Evolutionary conservation across 257 asterid genomes (phyloP), one percentile per base, ranked within the genome.

Genomic region (Plantago elongata): DNA sequence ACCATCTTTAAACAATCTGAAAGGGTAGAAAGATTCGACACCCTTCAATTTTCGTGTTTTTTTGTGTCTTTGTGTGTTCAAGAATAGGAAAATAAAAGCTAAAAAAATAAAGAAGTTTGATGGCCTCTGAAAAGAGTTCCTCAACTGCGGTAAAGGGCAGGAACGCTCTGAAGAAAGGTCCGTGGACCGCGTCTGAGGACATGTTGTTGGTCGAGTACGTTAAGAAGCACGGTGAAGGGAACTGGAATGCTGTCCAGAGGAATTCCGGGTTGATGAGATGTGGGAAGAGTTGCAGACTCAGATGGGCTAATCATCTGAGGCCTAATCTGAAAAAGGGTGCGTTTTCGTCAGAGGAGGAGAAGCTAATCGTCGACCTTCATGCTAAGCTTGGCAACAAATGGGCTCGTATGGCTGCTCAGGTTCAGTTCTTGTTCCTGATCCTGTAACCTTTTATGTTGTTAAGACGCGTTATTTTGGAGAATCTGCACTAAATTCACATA

Each of bases 401-500:
- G 77, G 77, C 77, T 5, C 68, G 73, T 14, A 73, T 73, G 77
- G 77, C 77, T 40, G 70, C 77, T 14, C 70, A 73, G 22, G 77
- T 62, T 13, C 40, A 6, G 40, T 34, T 34, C 40, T 34, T 7
- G 40, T 22, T 6, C 40, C 40, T 34, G 40, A 34, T 34, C 4
- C 8, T 34, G 40, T 34, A 34, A 34, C 40, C 8, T 34, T 34
- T 1, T 4, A 34, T 34, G 40, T 34, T 34, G 3, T 34, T 5
- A 17, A 16, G 17, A 22, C 45, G 16, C 16, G 34, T 54, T 54
- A 4, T 54, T 57, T 50, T 34, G 40, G 40, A 34, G 8, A 34
- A 34, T 7, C 40, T 34, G 40, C 40, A 34, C 40, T 3, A 5
- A 7, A 34, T 5, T 34, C 40, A 6, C 40, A 34, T 34, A 7